Evolutionary conservation across 2,329 filamentous ascomycete genomes (phyloP), one percentile per base, ranked within the genome.

Genomic region (Neoascochyta sp.): DNA sequence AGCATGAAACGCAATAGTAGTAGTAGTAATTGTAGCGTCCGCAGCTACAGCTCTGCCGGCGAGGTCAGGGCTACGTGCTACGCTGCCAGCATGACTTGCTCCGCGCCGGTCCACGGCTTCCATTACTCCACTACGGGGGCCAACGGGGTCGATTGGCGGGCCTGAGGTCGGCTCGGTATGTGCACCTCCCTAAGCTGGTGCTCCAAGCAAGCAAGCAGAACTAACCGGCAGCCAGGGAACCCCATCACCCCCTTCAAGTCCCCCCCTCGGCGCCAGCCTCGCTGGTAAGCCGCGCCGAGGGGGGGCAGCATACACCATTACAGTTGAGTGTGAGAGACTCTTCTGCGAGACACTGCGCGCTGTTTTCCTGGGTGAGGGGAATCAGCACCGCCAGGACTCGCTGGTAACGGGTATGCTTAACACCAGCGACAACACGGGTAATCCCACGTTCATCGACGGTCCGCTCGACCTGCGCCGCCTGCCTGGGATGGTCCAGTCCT

Each of bases 291-390:
- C 66, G 65, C 62, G 66, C 55, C 70, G 66, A 83, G 84, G 84
- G 85, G 88, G 88, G 87, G 88, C 88, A 82, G 81, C 86, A 84
- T 80, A 86, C 71, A 81, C 82, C 74, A 94, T 95, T 77, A 88
- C 84, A 86, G 88, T 84, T 88, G 88, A 95, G 86, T 94, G 89
- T 95, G 89, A 95, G 88, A 95, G 89, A 77, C 90, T 95, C 83
- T 94, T 95, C 80, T 95, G 89, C 73, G 87, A 90, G 83, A 83
- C 81, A 77, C 86, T 95, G 81, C 84, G 79, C 72, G 73, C 81
- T 73, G 83, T 86, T 74, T 95, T 95, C 80, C 85, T 83, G 76
- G 89, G 86, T 94, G 88, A 93, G 87, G 81, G 83, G 84, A 81
- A 80, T 70, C 67, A 71, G 75, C 76, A 69, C 66, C 70, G 71